Evolutionary conservation across 2,329 filamentous ascomycete species (phyloP), one percentile per base, ranked within the genome.

Genomic region (Sarocladium oryzae): DNA sequence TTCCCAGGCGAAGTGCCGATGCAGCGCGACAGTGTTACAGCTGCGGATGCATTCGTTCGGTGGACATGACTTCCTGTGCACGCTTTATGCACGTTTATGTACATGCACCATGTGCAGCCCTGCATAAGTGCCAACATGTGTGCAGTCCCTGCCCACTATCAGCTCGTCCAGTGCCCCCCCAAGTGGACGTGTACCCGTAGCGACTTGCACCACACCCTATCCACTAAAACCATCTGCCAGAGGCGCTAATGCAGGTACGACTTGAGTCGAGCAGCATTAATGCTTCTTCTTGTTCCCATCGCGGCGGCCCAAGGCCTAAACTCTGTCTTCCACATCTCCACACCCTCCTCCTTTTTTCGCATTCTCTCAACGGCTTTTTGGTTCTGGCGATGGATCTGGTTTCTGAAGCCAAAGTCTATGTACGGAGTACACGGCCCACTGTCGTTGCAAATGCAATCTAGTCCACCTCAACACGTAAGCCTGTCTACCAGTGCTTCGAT

Each of bases 191-290:
- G n/a, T n/a, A n/a, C n/a, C n/a, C n/a, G n/a, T n/a, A n/a, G n/a
- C 33, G 33, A 7, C 33, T 36, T 15, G 15, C 33, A 40, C n/a
- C 36, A 21, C 36, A 13, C 16, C 10, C 6, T 18, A 40, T 13
- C 36, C 13, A 13, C 36, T 21, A 36, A n/a, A 13, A 20, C 16
- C 8, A 16, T 7, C 40, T 23, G 13, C 21, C 21, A 4, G n/a
- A 20, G 7, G 21, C 40, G 40, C 40, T 45, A 45, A 45, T 45
- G 40, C 40, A 45, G 40, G 40, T 21, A 45, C 40, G 4, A 20
- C 3, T 28, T 7, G 10, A 3, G 40, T 26, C 8, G 28, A 7
- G 7, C 28, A 30, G 13, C 28, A 13, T 30, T 7, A 30, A 30
- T 30, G n/a, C 36, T 40, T 8, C 16, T 21, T 13, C 16, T 16